Conservation (phyloP, 2,329 filamentous ascomycete genomes). For the Gliomastix tumulicola region DNA sequence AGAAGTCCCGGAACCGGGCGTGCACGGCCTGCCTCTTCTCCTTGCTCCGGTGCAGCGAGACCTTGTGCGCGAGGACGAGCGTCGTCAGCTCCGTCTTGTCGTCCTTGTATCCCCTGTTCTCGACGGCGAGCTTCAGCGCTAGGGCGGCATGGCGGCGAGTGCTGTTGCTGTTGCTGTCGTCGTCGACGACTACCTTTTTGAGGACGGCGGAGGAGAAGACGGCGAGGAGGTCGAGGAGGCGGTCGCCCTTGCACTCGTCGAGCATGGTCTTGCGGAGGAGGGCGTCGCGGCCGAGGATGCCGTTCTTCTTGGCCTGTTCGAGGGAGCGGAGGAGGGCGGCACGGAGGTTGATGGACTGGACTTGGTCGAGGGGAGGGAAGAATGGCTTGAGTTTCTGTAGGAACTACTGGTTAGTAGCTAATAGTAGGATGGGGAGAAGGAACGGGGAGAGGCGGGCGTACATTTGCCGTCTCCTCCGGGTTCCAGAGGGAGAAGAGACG, state of each 20-base stretch:
- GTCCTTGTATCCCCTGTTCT: slow-evolving; percentile 49
- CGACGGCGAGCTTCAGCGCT: slow-evolving; percentile 48
- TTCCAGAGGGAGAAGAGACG: slow-evolving; percentile 83
- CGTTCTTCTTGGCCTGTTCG: slow-evolving; percentile 82
- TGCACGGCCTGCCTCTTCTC: slow-evolving; percentile 53
- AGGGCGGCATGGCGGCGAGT: slow-evolving; percentile 39
- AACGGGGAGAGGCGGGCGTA: slow-evolving; percentile 26
- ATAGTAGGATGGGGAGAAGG: not conserved
- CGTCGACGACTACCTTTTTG: slow-evolving; percentile 53
- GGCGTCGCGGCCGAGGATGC: slow-evolving; percentile 69
- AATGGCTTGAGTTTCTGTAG: slow-evolving; percentile 77
- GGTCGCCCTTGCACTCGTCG: slow-evolving; percentile 90
- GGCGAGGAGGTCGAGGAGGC: slow-evolving; percentile 79
- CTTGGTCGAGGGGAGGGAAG: slow-evolving; percentile 83
- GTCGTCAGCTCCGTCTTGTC: slow-evolving; percentile 51
- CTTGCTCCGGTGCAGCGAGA: slow-evolving; percentile 53
- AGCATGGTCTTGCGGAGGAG: slow-evolving; percentile 90
- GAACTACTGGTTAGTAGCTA: slow-evolving; percentile 4
- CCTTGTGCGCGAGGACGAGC: slow-evolving; percentile 67
- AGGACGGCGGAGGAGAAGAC: slow-evolving; percentile 79
- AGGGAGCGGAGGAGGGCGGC: slow-evolving; percentile 75
- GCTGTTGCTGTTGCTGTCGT: slow-evolving; percentile 24
- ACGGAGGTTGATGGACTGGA: slow-evolving; percentile 86
- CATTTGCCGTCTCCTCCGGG: slow-evolving; percentile 64
- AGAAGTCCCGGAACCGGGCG: slow-evolving; percentile 55